Evolutionary conservation across 768 basidiomycete genomes (phyloP).

Genomic region (Pleurotus tuber-regium): DNA sequence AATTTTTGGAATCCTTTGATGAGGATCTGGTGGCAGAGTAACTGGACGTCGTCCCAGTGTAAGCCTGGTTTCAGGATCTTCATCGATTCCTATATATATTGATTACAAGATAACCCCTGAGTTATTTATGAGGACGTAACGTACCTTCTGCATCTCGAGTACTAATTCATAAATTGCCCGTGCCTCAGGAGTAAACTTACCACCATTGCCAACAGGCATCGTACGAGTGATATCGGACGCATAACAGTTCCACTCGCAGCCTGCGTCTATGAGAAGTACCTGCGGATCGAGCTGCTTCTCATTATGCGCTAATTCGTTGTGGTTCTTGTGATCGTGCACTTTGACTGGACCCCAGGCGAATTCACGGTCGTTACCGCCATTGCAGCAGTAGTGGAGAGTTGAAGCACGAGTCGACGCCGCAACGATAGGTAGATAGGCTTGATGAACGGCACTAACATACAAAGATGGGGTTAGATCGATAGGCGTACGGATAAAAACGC

Average conservation of each 20-base stretch:
- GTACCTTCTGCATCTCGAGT: constrained; percentile 83
- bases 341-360: constrained; percentile 82
- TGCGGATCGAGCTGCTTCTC: constrained; percentile 50
- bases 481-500: too few relatives aligned
- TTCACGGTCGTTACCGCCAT: constrained; percentile 82
- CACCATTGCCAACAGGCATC: constrained; percentile 92
- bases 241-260: constrained; percentile 76
- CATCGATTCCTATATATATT: constrained; percentile 59
- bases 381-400: constrained; percentile 94
- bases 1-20: constrained; percentile 78
- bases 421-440: constrained; percentile 92
- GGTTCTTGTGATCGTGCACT: constrained; percentile 52
- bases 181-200: constrained; percentile 81
- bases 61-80: constrained; percentile 68
- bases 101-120: constrained; percentile 10
- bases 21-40: constrained; percentile 80
- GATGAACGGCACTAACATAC: constrained; percentile 63
- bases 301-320: constrained; percentile 35
- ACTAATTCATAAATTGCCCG: constrained; percentile 85
- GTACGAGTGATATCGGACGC: constrained; percentile 68
- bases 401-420: constrained; percentile 85
- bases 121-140: constrained; percentile 11
- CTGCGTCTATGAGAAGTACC: constrained; percentile 90
- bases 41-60: constrained; percentile 89
- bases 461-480: background rate